These are phyloP conservation scores for Emergomyces africanus DNA, from an alignment of 2,329 filamentous ascomycete genomes.

Conservation along the genomic window DNA sequence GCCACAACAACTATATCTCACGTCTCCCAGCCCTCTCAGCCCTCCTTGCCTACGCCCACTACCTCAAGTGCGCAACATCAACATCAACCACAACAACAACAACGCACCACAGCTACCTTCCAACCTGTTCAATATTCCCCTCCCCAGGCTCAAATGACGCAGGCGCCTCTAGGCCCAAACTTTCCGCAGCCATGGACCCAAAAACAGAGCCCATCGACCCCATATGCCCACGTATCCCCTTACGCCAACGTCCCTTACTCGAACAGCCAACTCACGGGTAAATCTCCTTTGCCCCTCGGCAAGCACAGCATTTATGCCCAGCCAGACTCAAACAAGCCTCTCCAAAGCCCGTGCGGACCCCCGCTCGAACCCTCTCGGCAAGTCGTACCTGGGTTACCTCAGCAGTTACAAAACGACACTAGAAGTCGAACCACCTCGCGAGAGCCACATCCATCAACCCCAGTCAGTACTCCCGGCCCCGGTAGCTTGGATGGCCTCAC, in stretches of 20 bases:
- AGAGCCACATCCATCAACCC: neutral
- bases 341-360: conserved; percentile 4
- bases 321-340: neutral
- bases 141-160: neutral
- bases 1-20: neutral
- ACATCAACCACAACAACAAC: neutral
- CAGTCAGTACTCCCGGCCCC: neutral
- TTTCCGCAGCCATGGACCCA: conserved; percentile 26
- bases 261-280: conserved; percentile 2
- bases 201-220: conserved; percentile 20
- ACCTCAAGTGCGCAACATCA: neutral
- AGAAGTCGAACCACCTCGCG: neutral
- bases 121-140: neutral
- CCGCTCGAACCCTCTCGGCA: neutral
- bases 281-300: conserved; percentile 4
- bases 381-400: neutral
- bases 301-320: conserved; percentile 8
- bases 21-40: neutral
- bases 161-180: conserved; percentile 10
- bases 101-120: neutral
- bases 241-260: conserved; percentile 9
- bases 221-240: conserved; percentile 16
- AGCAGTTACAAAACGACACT: neutral
- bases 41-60: neutral
- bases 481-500: neutral